Base-by-base conservation (phyloP, 1,284 basidiomycete genomes). In the Pholiota adiposa region DNA sequence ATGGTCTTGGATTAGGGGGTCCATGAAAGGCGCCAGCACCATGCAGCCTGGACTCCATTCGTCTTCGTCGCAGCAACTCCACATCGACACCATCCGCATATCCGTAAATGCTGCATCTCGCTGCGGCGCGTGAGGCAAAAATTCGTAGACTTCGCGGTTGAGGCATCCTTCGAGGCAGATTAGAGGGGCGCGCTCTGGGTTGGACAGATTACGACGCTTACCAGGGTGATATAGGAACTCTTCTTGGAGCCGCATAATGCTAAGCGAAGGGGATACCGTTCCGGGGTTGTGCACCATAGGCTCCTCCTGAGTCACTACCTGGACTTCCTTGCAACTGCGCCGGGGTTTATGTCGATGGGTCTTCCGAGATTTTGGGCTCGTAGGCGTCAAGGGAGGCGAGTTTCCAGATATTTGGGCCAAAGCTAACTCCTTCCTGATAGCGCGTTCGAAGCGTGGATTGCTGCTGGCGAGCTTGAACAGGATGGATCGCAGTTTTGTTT, bases 1-100 rank as follows among this genome's bases (percentile, higher is more conserved):
- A 9, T 36, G 49, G 40, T 56, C 46, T 41, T 50, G 54, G n/a
- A 55, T 51, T 14, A 36, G 38, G 16, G 38, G 55, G 25, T 56
- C 36, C 14, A 48, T 14, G 44, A 60, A 50, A 4, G 34, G 38
- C 29, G 67, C 34, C 5, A 62, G 55, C 19, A 44, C 34, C 33
- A 66, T 61, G 56, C 75, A 77, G 14, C 76, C 76, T 2, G 70
- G 66, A 58, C 71, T 74, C 65, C 64, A 63, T 55, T 73, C 73
- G 40, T 78, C 77, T 55, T 77, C 75, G 52, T 77, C 73, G 58
- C 77, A 79, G 63, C 78, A 79, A 51, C 72, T 79, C 78, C 78
- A 79, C 75, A 78, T 78, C 16, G 69, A 69, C 14, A 79, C 70
- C 7, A 67, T 73, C 36, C 71, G 72, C 18, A 75, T 64, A 18